A percentile compares a stretch with the other conserved stretches of the same genome.
phyloP scores from a whole-genome alignment of 208 protist genomes.

The Trichomonas tenax region DNA sequence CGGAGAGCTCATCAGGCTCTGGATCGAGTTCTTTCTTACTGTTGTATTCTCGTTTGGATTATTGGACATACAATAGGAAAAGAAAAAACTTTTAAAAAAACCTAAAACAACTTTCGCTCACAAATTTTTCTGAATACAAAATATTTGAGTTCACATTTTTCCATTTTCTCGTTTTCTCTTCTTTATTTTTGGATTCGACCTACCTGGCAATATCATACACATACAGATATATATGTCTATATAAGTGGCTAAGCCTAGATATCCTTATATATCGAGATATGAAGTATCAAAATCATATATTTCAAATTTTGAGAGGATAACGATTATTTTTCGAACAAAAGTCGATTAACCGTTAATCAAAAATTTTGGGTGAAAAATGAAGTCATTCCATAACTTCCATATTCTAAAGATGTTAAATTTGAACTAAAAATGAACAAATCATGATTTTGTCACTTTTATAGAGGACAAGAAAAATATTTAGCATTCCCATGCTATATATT shows the following conservation, averaged over 20 bases:
- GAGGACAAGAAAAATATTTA: neutral
- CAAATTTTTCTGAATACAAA: neutral
- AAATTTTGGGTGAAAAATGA: neutral
- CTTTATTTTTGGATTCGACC: neutral
- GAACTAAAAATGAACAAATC: neutral
- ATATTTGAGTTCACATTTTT: neutral
- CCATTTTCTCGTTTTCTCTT: neutral
- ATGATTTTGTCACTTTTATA: too few species aligned
- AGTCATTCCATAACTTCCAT: too few species aligned
- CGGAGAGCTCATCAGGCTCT: neutral
- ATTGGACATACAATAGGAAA: neutral
- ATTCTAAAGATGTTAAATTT: too few species aligned
- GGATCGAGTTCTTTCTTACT: neutral
- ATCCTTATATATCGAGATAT: neutral
- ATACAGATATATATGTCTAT: neutral
- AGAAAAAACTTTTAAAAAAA: neutral
- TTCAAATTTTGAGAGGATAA: neutral
- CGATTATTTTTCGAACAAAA: neutral
- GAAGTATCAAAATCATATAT: neutral
- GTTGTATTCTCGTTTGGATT: neutral
- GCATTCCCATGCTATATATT: too few species aligned
- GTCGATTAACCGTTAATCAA: neutral
- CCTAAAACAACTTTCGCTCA: neutral
- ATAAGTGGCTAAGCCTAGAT: neutral
- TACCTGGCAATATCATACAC: neutral